phyloP scores from a whole-genome alignment of 768 basidiomycete genomes.

The Mycena capillaripes region DNA sequence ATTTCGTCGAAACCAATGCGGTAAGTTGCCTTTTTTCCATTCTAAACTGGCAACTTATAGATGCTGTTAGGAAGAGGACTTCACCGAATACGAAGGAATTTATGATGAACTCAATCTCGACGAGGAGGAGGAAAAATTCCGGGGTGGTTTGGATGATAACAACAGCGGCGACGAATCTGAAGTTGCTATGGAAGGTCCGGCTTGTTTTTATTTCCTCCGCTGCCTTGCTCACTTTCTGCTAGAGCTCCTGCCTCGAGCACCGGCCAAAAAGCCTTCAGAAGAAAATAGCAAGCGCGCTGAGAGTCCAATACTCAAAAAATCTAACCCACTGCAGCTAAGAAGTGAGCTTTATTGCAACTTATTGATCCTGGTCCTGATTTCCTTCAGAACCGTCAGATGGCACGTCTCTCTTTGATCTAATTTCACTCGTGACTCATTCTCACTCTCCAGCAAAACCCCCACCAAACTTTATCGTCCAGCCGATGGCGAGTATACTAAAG shows the following conservation, averaged over 20 bases:
- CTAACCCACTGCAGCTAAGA: constrained; percentile 70
- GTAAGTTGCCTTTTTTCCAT: constrained; percentile 63
- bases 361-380: constrained; percentile 10
- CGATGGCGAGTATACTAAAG: constrained; percentile 82
- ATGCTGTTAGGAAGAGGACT: constrained; percentile 87
- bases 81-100: constrained; percentile 96
- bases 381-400: constrained; percentile 79
- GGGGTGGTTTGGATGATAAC: constrained; percentile 78
- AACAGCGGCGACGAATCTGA: constrained; percentile 86
- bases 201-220: constrained; percentile 9
- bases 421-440: constrained; percentile 28
- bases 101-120: constrained; percentile 98
- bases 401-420: constrained; percentile 48
- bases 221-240: background rate
- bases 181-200: constrained; percentile 76
- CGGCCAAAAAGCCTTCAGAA: constrained; percentile 84
- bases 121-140: constrained; percentile 96
- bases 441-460: constrained; percentile 72
- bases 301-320: constrained; percentile 87
- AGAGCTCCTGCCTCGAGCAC: constrained; percentile 77
- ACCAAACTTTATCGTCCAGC: constrained; percentile 86
- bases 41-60: background rate
- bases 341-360: constrained; percentile 63
- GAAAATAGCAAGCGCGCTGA: constrained; percentile 85
- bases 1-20: constrained; percentile 96